phyloP scores from a whole-genome alignment of 768 basidiomycete genomes.

The Lepiota venenata region DNA sequence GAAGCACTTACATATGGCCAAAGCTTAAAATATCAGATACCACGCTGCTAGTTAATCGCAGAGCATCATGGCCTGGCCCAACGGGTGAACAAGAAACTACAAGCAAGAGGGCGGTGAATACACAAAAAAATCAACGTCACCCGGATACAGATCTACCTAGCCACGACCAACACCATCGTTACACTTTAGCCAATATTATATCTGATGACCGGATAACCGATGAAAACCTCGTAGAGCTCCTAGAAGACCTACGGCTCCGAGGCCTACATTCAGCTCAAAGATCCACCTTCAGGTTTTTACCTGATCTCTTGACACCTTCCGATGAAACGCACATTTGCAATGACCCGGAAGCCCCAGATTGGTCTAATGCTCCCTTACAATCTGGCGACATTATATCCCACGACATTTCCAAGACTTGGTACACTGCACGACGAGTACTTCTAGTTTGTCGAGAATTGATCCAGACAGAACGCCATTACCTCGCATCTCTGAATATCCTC shows the following conservation, averaged over 20 bases:
- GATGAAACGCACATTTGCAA: conserved; percentile 16
- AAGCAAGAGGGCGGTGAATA: neutral
- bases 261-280: conserved; percentile 1
- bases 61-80: neutral
- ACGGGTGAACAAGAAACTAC: neutral
- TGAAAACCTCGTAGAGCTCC: conserved; percentile 2
- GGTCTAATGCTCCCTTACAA: neutral
- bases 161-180: neutral
- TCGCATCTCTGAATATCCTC: conserved; percentile 30
- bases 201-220: conserved; percentile 3
- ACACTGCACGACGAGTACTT: conserved; percentile 32
- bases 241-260: conserved; percentile 3
- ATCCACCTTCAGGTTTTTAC: neutral
- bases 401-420: conserved; percentile 23
- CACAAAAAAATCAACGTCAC: neutral
- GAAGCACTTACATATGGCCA: conserved; percentile 8
- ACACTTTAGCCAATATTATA: neutral
- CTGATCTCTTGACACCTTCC: conserved; percentile 18
- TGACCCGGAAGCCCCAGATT: neutral
- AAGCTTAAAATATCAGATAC: conserved; percentile 7
- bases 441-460: conserved; percentile 39
- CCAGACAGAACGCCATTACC: conserved; percentile 42
- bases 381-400: neutral
- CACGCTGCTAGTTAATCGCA: neutral
- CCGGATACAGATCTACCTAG: neutral